Evolutionary conservation across 768 basidiomycete species (phyloP), one percentile per base, ranked within the genome.

Genomic region (Mycena indigotica): DNA sequence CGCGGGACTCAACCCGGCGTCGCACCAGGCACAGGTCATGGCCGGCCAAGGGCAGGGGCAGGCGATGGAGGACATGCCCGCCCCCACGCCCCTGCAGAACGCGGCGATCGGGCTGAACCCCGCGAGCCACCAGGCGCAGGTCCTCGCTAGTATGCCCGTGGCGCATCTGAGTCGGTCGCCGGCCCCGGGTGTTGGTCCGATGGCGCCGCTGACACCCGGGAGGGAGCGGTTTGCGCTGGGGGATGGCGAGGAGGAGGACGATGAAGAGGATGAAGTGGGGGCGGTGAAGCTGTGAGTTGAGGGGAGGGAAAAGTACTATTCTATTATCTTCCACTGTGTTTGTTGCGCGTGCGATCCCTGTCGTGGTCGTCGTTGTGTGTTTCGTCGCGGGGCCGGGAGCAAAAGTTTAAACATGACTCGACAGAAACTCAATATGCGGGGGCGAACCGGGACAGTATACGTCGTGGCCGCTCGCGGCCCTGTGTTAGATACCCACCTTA

Each of bases 21-120:
- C 32, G 52, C 60, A 61, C 48, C 60, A 57, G 39, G 46, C 56
- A 26, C 61, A 62, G 61, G 19, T 58, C 12, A 62, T 62, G 61
- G 48, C 41, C n/a, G 21, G 5, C n/a, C 10, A 10, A 23, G 46
- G 46, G 5, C 46, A 24, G 25, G 46, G 46, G 15, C 21, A 24
- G 46, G 46, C 21, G 46, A 4, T 24, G 24, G 46, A 6, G 24
- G 25, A 24, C 13, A 24, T 28, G 24, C 46, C 46, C 12, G 6
- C 19, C 4, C 46, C 46, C 12, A 21, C n/a, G 21, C 24, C 52
- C 25, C 39, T 50, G 24, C 28, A 45, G 3, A 13, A 10, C 2
- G 17, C 45, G 28, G 16, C 19, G 4, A n/a, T 10, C 4, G 50
- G 50, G 28, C 21, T 61, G 48, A 61, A 61, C 24, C 26, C 35